Conservation (phyloP, 2,329 filamentous ascomycete genomes). For the Ceratocystis alfenasii region DNA sequence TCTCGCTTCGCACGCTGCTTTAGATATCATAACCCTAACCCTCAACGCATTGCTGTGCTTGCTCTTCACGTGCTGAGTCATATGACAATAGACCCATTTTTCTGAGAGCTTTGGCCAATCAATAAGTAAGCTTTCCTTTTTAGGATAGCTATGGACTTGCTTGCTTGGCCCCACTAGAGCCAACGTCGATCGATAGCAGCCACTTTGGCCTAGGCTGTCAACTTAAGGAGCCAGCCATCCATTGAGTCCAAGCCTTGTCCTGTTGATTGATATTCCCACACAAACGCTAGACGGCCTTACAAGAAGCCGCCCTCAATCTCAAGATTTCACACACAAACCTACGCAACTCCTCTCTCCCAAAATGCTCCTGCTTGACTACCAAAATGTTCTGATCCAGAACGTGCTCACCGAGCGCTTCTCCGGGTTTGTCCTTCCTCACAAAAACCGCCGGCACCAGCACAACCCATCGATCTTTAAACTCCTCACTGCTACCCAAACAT, state of each 20-base stretch:
- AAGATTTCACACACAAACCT: background rate
- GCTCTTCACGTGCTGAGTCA: constrained; percentile 9
- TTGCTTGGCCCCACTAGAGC: constrained; percentile 20
- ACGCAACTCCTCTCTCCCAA: constrained; percentile 28
- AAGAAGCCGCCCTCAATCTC: background rate
- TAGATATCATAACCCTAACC: background rate
- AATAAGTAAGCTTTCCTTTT: constrained; percentile 11
- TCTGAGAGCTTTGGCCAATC: constrained; percentile 13
- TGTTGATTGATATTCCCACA: background rate
- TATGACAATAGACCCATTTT: constrained; percentile 1
- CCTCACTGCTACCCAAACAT: background rate
- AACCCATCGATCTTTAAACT: background rate
- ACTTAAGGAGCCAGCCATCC: constrained; percentile 8
- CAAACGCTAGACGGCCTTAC: background rate
- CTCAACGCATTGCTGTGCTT: background rate
- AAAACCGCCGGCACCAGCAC: background rate
- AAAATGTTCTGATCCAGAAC: constrained; percentile 95
- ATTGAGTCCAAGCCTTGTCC: constrained; percentile 15
- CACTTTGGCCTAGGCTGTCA: constrained; percentile 16
- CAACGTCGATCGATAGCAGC: constrained; percentile 13
- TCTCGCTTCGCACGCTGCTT: too few species aligned
- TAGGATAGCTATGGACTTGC: constrained; percentile 14
- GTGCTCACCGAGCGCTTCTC: constrained; percentile 91
- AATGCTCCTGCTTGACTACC: constrained; percentile 94
- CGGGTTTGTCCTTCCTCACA: constrained; percentile 43